These are phyloP conservation scores for Curvularia lunata DNA, from an alignment of 2,329 filamentous ascomycete genomes.

Conservation along the genomic window DNA sequence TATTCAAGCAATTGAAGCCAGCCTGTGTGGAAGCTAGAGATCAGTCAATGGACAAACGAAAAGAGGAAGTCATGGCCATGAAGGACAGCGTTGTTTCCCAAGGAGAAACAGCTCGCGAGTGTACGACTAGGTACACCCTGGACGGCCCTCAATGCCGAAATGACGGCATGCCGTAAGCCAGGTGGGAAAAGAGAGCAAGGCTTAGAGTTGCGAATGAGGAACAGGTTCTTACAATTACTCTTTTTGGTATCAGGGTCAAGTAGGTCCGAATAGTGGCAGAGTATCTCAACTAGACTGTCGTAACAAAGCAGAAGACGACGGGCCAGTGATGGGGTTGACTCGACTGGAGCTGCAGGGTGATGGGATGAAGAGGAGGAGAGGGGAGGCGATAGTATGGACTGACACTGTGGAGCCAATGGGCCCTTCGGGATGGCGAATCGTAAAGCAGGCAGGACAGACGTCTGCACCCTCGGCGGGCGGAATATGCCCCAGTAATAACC, in stretches of 20 bases:
- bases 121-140: constrained; percentile 25
- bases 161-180: constrained; percentile 7
- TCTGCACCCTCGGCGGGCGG: constrained; percentile 45
- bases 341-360: constrained; percentile 21
- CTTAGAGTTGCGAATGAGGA: constrained; percentile 15
- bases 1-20: constrained; percentile 30
- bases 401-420: constrained; percentile 33
- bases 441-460: constrained; percentile 36
- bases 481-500: constrained; percentile 50
- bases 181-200: constrained; percentile 1
- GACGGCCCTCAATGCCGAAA: constrained; percentile 2
- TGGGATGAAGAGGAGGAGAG: constrained; percentile 25
- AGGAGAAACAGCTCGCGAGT: constrained; percentile 18
- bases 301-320: constrained; percentile 7
- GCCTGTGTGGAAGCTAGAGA: constrained; percentile 39
- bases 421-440: constrained; percentile 39
- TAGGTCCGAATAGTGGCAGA: neutral
- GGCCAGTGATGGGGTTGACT: constrained; percentile 14
- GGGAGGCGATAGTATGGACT: constrained; percentile 30
- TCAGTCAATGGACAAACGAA: constrained; percentile 37
- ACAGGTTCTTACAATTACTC: constrained; percentile 34
- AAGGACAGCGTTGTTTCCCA: constrained; percentile 12
- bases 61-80: constrained; percentile 26
- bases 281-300: neutral
- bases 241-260: constrained; percentile 23